A percentile compares a stretch with the other conserved stretches of the same genome.
Conservation (phyloP, 441 rosid species). For the Euphorbia corollata region DNA sequence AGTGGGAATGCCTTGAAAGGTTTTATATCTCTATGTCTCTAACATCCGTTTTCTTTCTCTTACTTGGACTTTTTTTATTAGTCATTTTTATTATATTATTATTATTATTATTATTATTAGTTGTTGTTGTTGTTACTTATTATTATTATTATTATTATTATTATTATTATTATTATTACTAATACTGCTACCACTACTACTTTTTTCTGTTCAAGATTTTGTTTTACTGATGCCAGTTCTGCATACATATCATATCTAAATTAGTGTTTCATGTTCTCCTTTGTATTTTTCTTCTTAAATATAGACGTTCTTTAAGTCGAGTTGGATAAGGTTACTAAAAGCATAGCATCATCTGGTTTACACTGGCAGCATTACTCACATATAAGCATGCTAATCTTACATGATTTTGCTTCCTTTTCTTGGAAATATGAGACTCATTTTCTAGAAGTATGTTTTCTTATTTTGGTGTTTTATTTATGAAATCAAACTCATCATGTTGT, state of each 20-base stretch:
- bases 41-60: not conserved
- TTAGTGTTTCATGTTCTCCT: not conserved
- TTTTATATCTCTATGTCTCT: conserved; percentile 21
- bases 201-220: too few relatives aligned
- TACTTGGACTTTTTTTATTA: not conserved
- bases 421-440: not conserved
- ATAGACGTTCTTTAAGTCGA: not conserved
- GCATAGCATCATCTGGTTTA: not conserved
- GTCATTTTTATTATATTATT: too few relatives aligned
- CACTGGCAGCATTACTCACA: not conserved
- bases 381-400: not conserved
- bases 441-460: not conserved
- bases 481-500: not conserved
- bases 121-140: too few relatives aligned
- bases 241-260: not conserved
- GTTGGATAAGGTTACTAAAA: not conserved
- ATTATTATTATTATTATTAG: too few relatives aligned
- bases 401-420: not conserved
- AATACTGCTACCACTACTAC: too few relatives aligned
- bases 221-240: too few relatives aligned
- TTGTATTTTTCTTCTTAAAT: not conserved
- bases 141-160: too few relatives aligned
- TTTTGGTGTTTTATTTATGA: not conserved
- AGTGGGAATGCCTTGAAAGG: conserved; percentile 94
- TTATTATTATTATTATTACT: too few relatives aligned